Evolutionary conservation across 1,139 yeast genomes (phyloP).

Genomic region (Groenewaldozyma auringiensis): DNA sequence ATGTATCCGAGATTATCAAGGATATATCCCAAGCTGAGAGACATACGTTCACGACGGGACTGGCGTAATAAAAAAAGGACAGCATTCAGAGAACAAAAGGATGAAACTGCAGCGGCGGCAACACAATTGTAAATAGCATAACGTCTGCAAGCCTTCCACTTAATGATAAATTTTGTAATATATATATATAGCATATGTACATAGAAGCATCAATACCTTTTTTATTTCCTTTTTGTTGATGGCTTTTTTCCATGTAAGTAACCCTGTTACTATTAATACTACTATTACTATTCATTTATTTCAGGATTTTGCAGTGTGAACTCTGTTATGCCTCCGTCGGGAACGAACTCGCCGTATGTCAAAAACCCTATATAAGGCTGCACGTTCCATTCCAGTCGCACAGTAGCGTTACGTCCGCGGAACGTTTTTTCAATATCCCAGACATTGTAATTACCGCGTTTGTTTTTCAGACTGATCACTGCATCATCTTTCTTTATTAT

Average conservation of each 20-base stretch:
- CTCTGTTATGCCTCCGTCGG: constrained; percentile 33
- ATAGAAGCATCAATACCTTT: too few relatives aligned
- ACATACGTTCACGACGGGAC: not conserved
- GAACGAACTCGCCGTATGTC: constrained; percentile 47
- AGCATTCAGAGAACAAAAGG: not conserved
- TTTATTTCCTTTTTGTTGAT: too few relatives aligned
- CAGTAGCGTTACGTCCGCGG: constrained; percentile 54
- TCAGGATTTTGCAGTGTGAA: constrained; percentile 29
- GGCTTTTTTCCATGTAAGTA: not conserved
- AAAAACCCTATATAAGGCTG: constrained; percentile 88
- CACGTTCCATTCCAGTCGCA: constrained; percentile 80
- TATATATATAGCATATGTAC: too few relatives aligned
- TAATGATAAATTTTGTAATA: not conserved
- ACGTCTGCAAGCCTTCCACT: not conserved
- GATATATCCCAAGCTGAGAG: not conserved
- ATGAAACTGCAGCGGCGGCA: too few relatives aligned
- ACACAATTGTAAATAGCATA: not conserved
- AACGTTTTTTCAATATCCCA: constrained; percentile 77
- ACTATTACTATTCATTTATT: too few relatives aligned
- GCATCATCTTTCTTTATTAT: constrained; percentile 65
- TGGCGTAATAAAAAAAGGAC: not conserved
- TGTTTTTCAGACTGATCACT: constrained; percentile 42
- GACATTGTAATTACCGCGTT: constrained; percentile 69
- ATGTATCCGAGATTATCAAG: not conserved
- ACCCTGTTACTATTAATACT: not conserved